Base-by-base conservation (phyloP, 176 grass and related monocot species). In the Rhynchospora breviuscula region DNA sequence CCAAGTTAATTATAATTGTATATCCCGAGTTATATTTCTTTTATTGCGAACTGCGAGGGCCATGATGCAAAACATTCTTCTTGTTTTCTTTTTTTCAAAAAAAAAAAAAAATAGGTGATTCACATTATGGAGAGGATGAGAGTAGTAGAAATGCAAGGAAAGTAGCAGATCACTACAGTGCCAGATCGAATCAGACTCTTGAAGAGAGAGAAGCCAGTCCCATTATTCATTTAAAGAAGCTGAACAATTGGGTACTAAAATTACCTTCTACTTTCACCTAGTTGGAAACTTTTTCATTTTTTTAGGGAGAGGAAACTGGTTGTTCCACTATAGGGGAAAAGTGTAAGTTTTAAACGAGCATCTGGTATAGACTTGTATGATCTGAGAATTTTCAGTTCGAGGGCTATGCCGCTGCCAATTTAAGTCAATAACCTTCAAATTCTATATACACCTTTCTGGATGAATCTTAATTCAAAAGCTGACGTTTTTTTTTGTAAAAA, bases 221-320 rank as follows among this genome's bases (percentile, higher is more conserved):
- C 58, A 99, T 99, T 84, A 99, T 99, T 84, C 96, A 95, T 87
- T 89, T 99, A 84, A 99, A 99, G 80, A 99, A 99, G 86, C 89
- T 98, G 21, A 98, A 98, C 66, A 98, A 98, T 86, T 98, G 95
- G 95, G 96, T 95, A 87, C 6, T 70, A 51, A 31, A 58, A 67
- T 73, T 59, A 11, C 44, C 2, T 1, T 35, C 35, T 68, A 18
- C 19, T 87, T 83, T 78, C 17, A 43, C 78, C 78, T 18, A 15
- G 7, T 59, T 75, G 15, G 1, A 59, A 3, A 1, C 45, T 5
- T 62, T 59, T 79, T 86, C 25, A 74, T 81, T 4, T 21, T 10
- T 10, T n/a, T 5, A 40, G 35, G 62, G 26, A 14, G 6, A 70
- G 6, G 12, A 26, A 67, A 67, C 31, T 18, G 51, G 10, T 74